phyloP scores from a whole-genome alignment of 2,329 filamentous ascomycete species.

The Periconia sp. region DNA sequence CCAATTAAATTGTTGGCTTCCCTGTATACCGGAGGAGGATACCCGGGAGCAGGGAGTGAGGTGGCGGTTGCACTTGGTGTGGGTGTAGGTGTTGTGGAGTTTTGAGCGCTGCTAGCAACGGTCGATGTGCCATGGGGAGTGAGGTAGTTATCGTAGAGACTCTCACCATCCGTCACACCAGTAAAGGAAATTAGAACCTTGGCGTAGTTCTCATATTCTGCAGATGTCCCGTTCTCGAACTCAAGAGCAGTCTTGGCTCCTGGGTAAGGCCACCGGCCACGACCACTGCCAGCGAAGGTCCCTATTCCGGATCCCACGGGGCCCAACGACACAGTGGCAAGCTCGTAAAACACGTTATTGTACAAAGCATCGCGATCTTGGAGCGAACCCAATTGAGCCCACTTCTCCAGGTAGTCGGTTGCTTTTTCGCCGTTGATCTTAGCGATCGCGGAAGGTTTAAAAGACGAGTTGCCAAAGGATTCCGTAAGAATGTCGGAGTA shows the following conservation, averaged over 20 bases:
- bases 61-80: constrained; percentile 20
- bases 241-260: constrained; percentile 46
- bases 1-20: constrained; percentile 47
- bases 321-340: constrained; percentile 48
- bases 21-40: constrained; percentile 47
- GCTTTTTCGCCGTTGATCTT: constrained; percentile 61
- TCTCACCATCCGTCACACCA: constrained; percentile 46
- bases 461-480: constrained; percentile 44
- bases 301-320: constrained; percentile 44
- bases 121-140: constrained; percentile 23
- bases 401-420: constrained; percentile 51
- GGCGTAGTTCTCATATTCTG: constrained; percentile 47
- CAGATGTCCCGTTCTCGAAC: constrained; percentile 49
- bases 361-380: constrained; percentile 63
- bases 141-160: constrained; percentile 44
- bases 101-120: constrained; percentile 7
- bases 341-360: constrained; percentile 52
- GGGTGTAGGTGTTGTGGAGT: constrained; percentile 21
- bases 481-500: constrained; percentile 51
- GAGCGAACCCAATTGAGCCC: constrained; percentile 50
- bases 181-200: constrained; percentile 44
- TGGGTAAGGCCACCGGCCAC: constrained; percentile 47
- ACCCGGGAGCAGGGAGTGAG: constrained; percentile 44
- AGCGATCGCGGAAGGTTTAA: constrained; percentile 52
- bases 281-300: constrained; percentile 48